Conservation (phyloP, 495 filamentous ascomycete genomes). For the Elasticomyces elasticus region DNA sequence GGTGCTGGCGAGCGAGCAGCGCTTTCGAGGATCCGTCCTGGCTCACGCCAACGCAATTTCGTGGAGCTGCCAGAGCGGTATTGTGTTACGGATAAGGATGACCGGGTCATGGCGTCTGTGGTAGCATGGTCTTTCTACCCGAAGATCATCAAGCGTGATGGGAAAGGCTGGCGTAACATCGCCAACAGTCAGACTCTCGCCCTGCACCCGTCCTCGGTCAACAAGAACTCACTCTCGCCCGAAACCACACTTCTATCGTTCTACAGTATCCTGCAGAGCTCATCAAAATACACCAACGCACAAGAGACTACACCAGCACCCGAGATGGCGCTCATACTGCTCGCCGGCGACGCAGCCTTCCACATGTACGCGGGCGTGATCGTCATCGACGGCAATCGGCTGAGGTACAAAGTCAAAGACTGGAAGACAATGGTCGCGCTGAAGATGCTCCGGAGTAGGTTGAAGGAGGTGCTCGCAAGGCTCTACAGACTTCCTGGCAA, state of each 20-base stretch:
- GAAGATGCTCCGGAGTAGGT: constrained; percentile 58
- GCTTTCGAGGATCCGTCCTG: constrained; percentile 51
- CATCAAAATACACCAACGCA: constrained; percentile 71
- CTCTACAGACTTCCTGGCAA: constrained; percentile 66
- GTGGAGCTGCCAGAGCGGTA: constrained; percentile 66
- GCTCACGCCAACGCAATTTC: constrained; percentile 58
- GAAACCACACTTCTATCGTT: constrained; percentile 75
- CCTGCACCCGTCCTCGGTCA: constrained; percentile 76
- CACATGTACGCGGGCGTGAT: constrained; percentile 81
- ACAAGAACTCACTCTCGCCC: constrained; percentile 48
- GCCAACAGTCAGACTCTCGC: constrained; percentile 81
- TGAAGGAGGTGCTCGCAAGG: constrained; percentile 60
- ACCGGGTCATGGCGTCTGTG: constrained; percentile 63
- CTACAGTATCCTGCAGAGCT: constrained; percentile 90
- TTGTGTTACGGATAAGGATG: constrained; percentile 65
- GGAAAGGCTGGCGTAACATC: constrained; percentile 82
- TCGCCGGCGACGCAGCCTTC: constrained; percentile 80
- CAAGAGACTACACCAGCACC: constrained; percentile 80
- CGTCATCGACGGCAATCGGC: constrained; percentile 71
- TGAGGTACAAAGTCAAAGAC: constrained; percentile 77
- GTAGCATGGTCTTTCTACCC: constrained; percentile 92
- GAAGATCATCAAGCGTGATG: constrained; percentile 75
- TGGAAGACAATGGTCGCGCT: constrained; percentile 85
- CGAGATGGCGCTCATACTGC: constrained; percentile 67
- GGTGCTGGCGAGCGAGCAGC: constrained; percentile 54